phyloP scores from a whole-genome alignment of 2,329 filamentous ascomycete genomes.

The Sporothrix humicola region DNA sequence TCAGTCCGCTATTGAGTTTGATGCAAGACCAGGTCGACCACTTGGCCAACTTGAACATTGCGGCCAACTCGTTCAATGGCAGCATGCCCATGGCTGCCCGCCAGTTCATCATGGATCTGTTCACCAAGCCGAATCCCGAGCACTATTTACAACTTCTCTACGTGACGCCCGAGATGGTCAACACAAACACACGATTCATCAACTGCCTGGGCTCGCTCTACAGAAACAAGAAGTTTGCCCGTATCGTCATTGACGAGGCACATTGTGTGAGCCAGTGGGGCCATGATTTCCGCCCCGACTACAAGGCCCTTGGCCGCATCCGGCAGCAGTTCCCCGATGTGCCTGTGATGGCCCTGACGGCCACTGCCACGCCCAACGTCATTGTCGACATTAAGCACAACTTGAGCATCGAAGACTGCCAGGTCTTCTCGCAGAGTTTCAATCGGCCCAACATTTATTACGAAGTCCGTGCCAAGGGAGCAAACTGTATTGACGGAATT shows the following conservation, averaged over 20 bases:
- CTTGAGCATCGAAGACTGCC: constrained; percentile 78
- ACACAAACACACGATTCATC: constrained; percentile 74
- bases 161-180: constrained; percentile 96
- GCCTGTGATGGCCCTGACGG: constrained; percentile 92
- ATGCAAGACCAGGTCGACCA: constrained; percentile 98
- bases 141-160: constrained; percentile 86
- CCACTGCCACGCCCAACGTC: constrained; percentile 92
- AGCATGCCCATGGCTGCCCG: constrained; percentile 70
- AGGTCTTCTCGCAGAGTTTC: constrained; percentile 89
- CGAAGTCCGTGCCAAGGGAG: constrained; percentile 76
- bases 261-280: constrained; percentile 99
- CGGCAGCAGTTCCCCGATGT: constrained; percentile 75
- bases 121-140: constrained; percentile 70
- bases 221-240: constrained; percentile 72
- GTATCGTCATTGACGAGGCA: constrained; percentile 97
- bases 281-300: constrained; percentile 95
- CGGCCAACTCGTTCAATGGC: constrained; percentile 81
- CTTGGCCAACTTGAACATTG: constrained; percentile 73
- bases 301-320: constrained; percentile 81
- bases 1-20: constrained; percentile 92
- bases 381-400: constrained; percentile 91
- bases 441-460: constrained; percentile 96
- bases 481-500: constrained; percentile 60
- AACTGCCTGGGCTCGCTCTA: constrained; percentile 72
- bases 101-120: constrained; percentile 66